Percentiles rank a stretch among this genome's conserved stretches.
phyloP scores from a whole-genome alignment of 805 yeast species.

The Lachancea lanzarotensis region DNA sequence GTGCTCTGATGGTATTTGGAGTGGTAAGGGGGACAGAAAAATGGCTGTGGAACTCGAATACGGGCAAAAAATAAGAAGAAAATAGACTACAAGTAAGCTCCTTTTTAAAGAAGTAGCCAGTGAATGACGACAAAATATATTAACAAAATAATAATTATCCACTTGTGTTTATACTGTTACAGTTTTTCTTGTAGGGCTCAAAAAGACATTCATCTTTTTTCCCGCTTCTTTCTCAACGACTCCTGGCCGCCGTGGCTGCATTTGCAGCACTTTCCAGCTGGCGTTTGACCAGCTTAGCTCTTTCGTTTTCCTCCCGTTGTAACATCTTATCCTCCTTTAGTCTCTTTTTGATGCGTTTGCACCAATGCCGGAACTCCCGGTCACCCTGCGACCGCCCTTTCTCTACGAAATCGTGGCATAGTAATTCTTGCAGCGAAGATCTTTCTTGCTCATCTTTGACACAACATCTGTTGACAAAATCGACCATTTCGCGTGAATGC shows the following conservation, averaged over 20 bases:
- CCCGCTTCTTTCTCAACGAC: slow-evolving; percentile 1
- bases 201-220: no score
- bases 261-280: slow-evolving; percentile 22
- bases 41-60: slow-evolving; percentile 48
- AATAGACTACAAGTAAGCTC: no score
- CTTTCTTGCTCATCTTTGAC: slow-evolving; percentile 62
- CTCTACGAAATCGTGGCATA: slow-evolving; percentile 35
- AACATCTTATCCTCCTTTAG: slow-evolving; percentile 29
- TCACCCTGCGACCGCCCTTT: slow-evolving; percentile 31
- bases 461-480: slow-evolving; percentile 69
- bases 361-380: slow-evolving; percentile 38
- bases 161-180: background rate
- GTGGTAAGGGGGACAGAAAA: slow-evolving; percentile 59
- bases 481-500: slow-evolving; percentile 44
- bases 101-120: background rate
- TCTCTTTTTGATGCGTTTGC: slow-evolving; percentile 33
- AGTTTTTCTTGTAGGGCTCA: background rate
- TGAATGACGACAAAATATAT: background rate
- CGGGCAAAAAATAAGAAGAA: slow-evolving; percentile 17
- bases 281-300: slow-evolving; percentile 25
- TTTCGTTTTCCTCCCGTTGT: slow-evolving; percentile 28
- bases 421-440: slow-evolving; percentile 65
- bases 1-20: slow-evolving; percentile 50
- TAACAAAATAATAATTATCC: background rate
- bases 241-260: slow-evolving; percentile 19